A percentile compares a stretch with the other conserved stretches of the same genome.
These are phyloP conservation scores for Fusarium continuum DNA, from an alignment of 2,329 filamentous ascomycete species.

Conservation along the genomic window DNA sequence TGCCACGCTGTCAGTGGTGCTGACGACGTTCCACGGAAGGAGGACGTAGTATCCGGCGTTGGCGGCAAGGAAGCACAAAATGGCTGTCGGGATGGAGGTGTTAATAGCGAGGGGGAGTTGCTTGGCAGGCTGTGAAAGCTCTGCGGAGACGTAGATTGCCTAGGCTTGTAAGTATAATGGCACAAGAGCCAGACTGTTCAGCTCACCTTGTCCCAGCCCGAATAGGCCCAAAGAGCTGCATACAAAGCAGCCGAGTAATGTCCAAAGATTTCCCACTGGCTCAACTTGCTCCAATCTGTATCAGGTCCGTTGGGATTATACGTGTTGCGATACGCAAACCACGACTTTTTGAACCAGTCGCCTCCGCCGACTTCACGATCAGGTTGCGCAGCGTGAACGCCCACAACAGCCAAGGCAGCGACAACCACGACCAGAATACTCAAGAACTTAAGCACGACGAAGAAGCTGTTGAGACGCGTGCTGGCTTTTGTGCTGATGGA, in stretches of 20 bases:
- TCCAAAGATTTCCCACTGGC: conserved; percentile 66
- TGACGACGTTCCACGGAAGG: conserved; percentile 66
- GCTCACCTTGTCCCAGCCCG: conserved; percentile 71
- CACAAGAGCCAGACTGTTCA: accelerated
- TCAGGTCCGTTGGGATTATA: conserved; percentile 58
- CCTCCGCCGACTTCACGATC: conserved; percentile 54
- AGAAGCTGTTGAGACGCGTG: conserved; percentile 64
- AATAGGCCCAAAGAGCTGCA: conserved; percentile 71
- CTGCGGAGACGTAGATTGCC: conserved; percentile 65
- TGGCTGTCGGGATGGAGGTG: conserved; percentile 66
- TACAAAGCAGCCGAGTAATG: conserved; percentile 69
- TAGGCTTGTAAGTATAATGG: conserved; percentile 20
- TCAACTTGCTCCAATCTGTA: conserved; percentile 59
- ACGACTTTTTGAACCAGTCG: conserved; percentile 62
- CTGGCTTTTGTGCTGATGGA: conserved; percentile 65
- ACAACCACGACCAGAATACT: conserved; percentile 59
- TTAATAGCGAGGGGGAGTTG: conserved; percentile 71
- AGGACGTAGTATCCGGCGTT: conserved; percentile 71
- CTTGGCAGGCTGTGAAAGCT: conserved; percentile 59
- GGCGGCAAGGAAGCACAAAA: conserved; percentile 66
- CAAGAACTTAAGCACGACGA: conserved; percentile 63
- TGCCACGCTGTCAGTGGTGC: conserved; percentile 68
- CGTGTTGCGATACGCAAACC: conserved; percentile 64
- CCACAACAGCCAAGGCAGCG: conserved; percentile 58
- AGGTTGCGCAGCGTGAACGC: conserved; percentile 51